Evolutionary conservation across 352 stramenopile genomes (phyloP).

Genomic region (Phytophthora pseudosyringae): DNA sequence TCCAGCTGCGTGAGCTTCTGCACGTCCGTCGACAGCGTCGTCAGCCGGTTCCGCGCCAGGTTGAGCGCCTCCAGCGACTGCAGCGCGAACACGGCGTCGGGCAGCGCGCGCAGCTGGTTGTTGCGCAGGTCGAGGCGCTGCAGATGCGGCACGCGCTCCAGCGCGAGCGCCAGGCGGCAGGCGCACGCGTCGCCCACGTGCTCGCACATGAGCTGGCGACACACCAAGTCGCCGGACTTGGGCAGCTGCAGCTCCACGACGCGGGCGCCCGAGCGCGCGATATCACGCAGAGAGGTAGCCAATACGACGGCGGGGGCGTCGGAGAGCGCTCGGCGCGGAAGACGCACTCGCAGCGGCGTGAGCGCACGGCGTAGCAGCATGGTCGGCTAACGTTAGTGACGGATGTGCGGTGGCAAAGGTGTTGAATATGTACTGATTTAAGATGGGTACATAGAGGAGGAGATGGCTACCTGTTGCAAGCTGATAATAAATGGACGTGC

Average conservation of each 20-base stretch:
- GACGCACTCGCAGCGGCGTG: not conserved
- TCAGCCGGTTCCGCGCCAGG: slow-evolving; percentile 72
- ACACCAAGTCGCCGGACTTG: slow-evolving; percentile 88
- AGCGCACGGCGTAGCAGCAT: slow-evolving; percentile 14
- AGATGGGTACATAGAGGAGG: too few relatives aligned
- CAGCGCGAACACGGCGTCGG: slow-evolving; percentile 82
- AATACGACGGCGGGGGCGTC: not conserved
- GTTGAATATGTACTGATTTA: too few relatives aligned
- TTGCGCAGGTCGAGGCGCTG: slow-evolving; percentile 70
- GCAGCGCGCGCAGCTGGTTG: slow-evolving; percentile 82
- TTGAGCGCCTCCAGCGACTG: slow-evolving; percentile 60
- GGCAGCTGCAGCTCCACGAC: slow-evolving; percentile 73
- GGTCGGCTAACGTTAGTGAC: not conserved
- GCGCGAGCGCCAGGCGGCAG: slow-evolving; percentile 81
- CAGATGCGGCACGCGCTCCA: slow-evolving; percentile 77
- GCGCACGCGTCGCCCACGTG: slow-evolving; percentile 86
- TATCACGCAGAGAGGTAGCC: slow-evolving; percentile 64
- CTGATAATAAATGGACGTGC: too few relatives aligned
- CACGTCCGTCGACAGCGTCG: slow-evolving; percentile 48
- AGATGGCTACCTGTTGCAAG: not conserved
- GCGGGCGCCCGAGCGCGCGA: slow-evolving; percentile 53
- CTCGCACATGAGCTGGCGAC: slow-evolving; percentile 93
- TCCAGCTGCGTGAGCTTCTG: slow-evolving; percentile 58
- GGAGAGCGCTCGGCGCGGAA: slow-evolving; percentile 11
- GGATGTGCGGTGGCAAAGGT: not conserved